Percentiles rank a stretch among this genome's conserved stretches.
These are phyloP conservation scores for Cinchona pubescens DNA, from an alignment of 257 asterid species.

Conservation along the genomic window DNA sequence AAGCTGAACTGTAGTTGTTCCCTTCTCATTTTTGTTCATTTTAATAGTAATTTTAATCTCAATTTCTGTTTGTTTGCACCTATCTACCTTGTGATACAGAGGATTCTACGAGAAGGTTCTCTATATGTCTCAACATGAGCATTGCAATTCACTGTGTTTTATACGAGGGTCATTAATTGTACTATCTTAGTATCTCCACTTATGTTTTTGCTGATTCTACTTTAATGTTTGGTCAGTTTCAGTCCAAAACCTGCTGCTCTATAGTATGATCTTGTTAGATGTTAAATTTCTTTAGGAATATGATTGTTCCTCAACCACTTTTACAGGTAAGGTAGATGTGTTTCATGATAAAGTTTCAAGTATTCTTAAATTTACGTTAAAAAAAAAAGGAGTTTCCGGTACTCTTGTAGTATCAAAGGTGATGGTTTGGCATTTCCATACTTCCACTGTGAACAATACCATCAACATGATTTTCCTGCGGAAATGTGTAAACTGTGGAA, in stretches of 20 bases:
- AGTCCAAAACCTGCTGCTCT: background rate
- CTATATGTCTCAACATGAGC: slow-evolving; percentile 14
- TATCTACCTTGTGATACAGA: background rate
- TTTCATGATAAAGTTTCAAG: background rate
- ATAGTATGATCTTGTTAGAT: slow-evolving; percentile 4
- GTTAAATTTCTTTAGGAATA: slow-evolving; percentile 12
- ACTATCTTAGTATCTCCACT: background rate
- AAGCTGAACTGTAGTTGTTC: background rate
- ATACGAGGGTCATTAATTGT: too few relatives aligned
- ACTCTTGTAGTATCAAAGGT: slow-evolving; percentile 9
- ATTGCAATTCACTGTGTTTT: slow-evolving; percentile 1
- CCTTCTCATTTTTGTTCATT: background rate
- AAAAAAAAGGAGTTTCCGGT: too few relatives aligned
- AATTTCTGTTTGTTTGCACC: background rate
- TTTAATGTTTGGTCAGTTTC: slow-evolving; percentile 1
- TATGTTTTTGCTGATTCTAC: background rate
- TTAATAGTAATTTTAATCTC: background rate
- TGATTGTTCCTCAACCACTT: slow-evolving; percentile 17
- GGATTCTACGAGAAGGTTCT: background rate
- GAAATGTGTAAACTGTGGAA: background rate
- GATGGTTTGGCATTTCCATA: background rate
- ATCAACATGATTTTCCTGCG: background rate
- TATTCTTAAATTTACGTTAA: too few relatives aligned
- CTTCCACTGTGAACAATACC: background rate
- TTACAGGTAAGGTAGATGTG: slow-evolving; percentile 3